phyloP scores from a whole-genome alignment of 768 basidiomycete genomes.

The Tricholoma sp. region DNA sequence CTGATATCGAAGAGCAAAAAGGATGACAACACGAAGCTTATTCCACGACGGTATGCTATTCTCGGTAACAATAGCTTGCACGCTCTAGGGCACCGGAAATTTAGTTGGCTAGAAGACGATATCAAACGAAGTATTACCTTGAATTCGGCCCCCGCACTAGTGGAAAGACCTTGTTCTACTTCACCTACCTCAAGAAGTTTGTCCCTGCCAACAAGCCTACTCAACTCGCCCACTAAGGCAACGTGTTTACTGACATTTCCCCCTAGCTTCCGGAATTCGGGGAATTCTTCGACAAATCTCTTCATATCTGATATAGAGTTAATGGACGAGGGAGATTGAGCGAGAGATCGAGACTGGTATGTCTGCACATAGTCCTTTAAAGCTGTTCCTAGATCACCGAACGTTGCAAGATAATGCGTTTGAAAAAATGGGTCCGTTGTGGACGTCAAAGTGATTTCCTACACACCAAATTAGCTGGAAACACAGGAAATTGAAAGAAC shows the following conservation, averaged over 20 bases:
- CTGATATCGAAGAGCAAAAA: slow-evolving; percentile 94
- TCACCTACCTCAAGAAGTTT: slow-evolving; percentile 88
- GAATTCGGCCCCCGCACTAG: slow-evolving; percentile 85
- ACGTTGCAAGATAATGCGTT: slow-evolving; percentile 84
- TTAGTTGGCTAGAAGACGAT: neutral
- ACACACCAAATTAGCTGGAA: slow-evolving; percentile 6
- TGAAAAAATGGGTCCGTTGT: slow-evolving; percentile 94
- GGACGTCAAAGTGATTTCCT: slow-evolving; percentile 94
- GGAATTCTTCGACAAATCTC: slow-evolving; percentile 94
- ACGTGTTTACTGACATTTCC: slow-evolving; percentile 99
- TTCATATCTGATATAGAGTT: slow-evolving; percentile 98
- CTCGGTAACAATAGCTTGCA: slow-evolving; percentile 74
- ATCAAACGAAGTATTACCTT: slow-evolving; percentile 44
- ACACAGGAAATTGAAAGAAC: neutral
- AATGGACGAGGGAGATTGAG: slow-evolving; percentile 72
- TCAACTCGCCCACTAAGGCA: slow-evolving; percentile 92
- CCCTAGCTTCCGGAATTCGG: slow-evolving; percentile 92
- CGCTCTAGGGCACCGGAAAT: slow-evolving; percentile 46
- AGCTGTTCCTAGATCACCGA: slow-evolving; percentile 91
- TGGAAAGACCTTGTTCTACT: slow-evolving; percentile 93
- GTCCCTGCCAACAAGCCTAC: slow-evolving; percentile 80
- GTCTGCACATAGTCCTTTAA: slow-evolving; percentile 91
- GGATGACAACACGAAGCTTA: slow-evolving; percentile 85
- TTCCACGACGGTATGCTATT: slow-evolving; percentile 64
- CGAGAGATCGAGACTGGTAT: slow-evolving; percentile 80